Base-by-base conservation (phyloP, 257 asterid species). In the Lithospermum erythrorhizon region DNA sequence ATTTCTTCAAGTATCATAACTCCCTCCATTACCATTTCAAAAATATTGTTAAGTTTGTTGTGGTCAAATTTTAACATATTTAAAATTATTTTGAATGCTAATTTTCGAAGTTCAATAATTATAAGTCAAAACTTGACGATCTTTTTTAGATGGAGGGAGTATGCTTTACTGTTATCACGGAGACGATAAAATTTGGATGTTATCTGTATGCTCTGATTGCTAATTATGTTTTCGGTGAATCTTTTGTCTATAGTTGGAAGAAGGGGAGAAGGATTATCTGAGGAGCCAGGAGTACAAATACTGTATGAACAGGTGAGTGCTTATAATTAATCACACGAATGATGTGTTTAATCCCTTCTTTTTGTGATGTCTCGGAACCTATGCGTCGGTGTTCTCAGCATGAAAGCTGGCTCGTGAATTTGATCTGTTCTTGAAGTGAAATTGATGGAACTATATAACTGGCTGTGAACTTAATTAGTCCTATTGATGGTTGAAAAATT, bases 221-320 rank as follows among this genome's bases (percentile, higher is more conserved):
- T 5, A 22, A n/a, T 51, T 41, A 11, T 41, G 27, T 41, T 51
- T 65, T 63, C 58, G 53, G 57, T 72, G 45, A 61, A 65, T 53
- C 66, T 75, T 66, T 68, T 75, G 68, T 53, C 65, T 53, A n/a
- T 61, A 91, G 96, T 69, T 91, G 93, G 95, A 83, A 81, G 96
- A 87, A 76, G 98, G 98, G 65, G 98, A 91, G 77, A 87, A 79
- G 61, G 96, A 91, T 66, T 72, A 67, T 24, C 37, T 76, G 54
- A 83, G 98, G 79, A 82, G 83, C 65, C 83, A 87, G 37, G 98
- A 88, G 72, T 88, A 80, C 80, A 91, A 91, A 76, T 91, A 87
- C 72, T 91, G 98, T 75, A 82, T 88, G 95, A 86, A 91, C 85
- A 86, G 78, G 98, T 91, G 82, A 74, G 49, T 41, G 49, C 49